Percentiles rank a stretch among this genome's conserved stretches.
Conservation (phyloP, 441 rosid genomes). For the Croton laevigatus region DNA sequence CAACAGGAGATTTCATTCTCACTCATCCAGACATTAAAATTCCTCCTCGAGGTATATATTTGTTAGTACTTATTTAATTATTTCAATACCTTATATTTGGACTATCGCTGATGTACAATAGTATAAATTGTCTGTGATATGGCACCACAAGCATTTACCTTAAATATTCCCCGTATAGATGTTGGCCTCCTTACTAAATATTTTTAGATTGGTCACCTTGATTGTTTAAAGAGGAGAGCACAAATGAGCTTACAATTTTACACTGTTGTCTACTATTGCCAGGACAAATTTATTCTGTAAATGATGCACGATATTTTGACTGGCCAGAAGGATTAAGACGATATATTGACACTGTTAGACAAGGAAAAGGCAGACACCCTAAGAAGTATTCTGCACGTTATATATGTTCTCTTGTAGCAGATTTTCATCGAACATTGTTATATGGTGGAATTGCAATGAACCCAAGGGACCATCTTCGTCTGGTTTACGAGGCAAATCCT, state of each 20-base stretch:
- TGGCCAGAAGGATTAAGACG: slow-evolving; percentile 87
- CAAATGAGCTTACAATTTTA: slow-evolving; percentile 9
- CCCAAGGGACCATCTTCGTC: slow-evolving; percentile 89
- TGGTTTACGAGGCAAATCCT: slow-evolving; percentile 92
- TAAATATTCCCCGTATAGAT: neutral
- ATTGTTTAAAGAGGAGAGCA: neutral
- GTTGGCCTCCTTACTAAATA: neutral
- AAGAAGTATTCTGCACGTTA: slow-evolving; percentile 94
- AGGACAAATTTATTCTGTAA: slow-evolving; percentile 96
- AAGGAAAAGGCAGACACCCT: slow-evolving; percentile 83
- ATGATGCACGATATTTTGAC: slow-evolving; percentile 89
- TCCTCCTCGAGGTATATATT: slow-evolving; percentile 70
- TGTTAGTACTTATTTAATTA: neutral
- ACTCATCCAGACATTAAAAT: slow-evolving; percentile 71
- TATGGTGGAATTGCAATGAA: slow-evolving; percentile 95
- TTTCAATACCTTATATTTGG: too few species aligned
- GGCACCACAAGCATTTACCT: neutral
- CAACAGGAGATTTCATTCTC: slow-evolving; percentile 83
- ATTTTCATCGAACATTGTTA: slow-evolving; percentile 79
- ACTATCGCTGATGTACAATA: too few species aligned
- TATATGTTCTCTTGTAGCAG: slow-evolving; percentile 90
- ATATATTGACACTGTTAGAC: slow-evolving; percentile 79
- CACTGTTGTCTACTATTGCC: slow-evolving; percentile 26
- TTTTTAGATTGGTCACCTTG: neutral
- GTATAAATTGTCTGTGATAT: neutral